Evolutionary conservation across 352 stramenopile species (phyloP), one percentile per base, ranked within the genome.

Genomic region (Peronospora farinosa): DNA sequence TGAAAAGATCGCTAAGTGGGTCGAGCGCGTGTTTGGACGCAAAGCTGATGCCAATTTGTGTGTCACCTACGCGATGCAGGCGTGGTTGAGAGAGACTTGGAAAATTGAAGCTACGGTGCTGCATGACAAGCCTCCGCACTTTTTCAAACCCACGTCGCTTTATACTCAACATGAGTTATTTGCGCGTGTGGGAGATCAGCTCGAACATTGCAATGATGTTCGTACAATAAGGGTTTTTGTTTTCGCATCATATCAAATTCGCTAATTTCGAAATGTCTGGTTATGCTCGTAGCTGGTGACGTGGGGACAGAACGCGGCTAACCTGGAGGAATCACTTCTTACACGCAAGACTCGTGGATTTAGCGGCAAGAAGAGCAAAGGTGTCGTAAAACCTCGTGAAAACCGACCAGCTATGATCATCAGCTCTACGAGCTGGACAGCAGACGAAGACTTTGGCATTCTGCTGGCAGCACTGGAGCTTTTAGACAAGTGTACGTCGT

Each of bases 381-480:
- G 19, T 11, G 15, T 42, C 0, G 56, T 83, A 8, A 39, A 67
- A 45, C n/a, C 60, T 8, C 77, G 77, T 11, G 44, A 69, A 27
- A 65, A 87, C 27, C 74, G 79, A 10, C 79, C 79, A 0, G 79
- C 79, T 25, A 76, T 91, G 55, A 72, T 91, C 43, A 85, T 91
- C 48, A 98, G 88, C 55, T 98, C 94, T 7, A 99, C 97, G 3
- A 98, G 86, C 44, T 99, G 96, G 96, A 99, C 97, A 6, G 80
- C 94, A 3, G 97, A 99, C 58, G 97, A 99, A 72, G 96, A 99
- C 63, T 99, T 99, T 86, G 82, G 81, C 13, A 89, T 99, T 46
- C 65, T 99, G 5, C 67, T 99, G 7, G 63, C 88, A 39, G 96
- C 97, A 5, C 71, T 99, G 5, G 56, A 86, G 23, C 59, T 70